Evolutionary conservation across 192 early-diverging fungal genomes (phyloP), one percentile per base, ranked within the genome.

Genomic region (Coemansia sp.): DNA sequence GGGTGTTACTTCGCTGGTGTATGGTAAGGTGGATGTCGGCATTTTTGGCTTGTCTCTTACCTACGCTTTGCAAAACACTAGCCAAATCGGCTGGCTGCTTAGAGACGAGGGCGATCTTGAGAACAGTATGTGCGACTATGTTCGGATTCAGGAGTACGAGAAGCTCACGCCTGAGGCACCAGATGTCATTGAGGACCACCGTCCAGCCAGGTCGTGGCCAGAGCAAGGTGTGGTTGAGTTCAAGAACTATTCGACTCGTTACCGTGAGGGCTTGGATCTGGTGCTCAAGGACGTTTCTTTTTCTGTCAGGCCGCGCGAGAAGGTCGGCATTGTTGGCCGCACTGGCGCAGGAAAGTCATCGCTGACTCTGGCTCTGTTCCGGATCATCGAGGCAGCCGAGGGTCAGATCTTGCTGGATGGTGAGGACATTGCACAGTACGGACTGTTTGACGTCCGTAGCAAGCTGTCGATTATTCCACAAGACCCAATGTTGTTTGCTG

Each of bases 21-120:
- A 79, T 7, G 88, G 88, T 20, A 72, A 31, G 27, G 82, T 88
- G 34, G 89, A 93, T 71, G 89, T 91, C 11, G 92, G 93, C 15
- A 70, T 90, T 52, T 88, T 91, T 24, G 91, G 89, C 10, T 58
- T 91, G 39, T 73, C 87, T 18, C 80, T 92, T 6, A 87, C 87
- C 3, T 94, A 93, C 68, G 83, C 93, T 5, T 70, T 91, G 0
- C 84, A 85, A 24, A 88, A 93, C 39, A 94, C 95, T 3, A 89
- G 93, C 69, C 89, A 92, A 39, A 71, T 97, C 38, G 95, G 92
- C 74, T 95, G 92, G 95, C 88, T 92, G 80, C 90, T 97, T 11
- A 87, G 95, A 20, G 89, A 90, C 64, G 93, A 89, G 62, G 92
- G 93, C 63, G 95, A 97, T 69, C 92, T 97, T 53, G 94, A 95